These are phyloP conservation scores for Teratosphaeria nubilosa DNA, from an alignment of 2,329 filamentous ascomycete genomes.

Conservation along the genomic window DNA sequence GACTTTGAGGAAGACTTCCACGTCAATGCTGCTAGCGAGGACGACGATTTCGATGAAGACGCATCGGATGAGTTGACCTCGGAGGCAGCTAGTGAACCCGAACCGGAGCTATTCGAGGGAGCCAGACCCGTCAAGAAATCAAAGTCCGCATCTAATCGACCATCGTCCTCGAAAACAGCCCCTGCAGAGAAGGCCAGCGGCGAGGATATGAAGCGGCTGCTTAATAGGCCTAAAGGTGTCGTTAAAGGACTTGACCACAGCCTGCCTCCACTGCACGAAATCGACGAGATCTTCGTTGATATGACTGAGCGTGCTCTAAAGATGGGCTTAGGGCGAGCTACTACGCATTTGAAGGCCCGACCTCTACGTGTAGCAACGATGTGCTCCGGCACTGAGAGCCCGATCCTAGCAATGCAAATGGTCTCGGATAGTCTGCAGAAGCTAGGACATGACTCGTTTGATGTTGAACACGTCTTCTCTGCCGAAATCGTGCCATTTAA, in stretches of 20 bases:
- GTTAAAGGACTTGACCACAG: slow-evolving; percentile 17
- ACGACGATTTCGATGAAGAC: not conserved
- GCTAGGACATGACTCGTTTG: slow-evolving; percentile 4
- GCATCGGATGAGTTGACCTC: not conserved
- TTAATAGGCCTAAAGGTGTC: not conserved
- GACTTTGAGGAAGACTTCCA: not conserved
- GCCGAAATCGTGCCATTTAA: slow-evolving; percentile 38
- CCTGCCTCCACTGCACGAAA: slow-evolving; percentile 38
- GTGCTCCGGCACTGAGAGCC: slow-evolving; percentile 70
- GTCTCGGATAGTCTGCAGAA: slow-evolving; percentile 33
- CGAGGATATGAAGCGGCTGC: not conserved
- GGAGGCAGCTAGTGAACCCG: not conserved
- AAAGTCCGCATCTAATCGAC: not conserved
- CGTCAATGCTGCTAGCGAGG: not conserved
- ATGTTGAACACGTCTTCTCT: slow-evolving; percentile 33
- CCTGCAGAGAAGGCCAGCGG: not conserved
- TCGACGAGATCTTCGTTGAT: slow-evolving; percentile 41
- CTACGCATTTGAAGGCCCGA: slow-evolving; percentile 26
- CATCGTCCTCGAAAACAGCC: not conserved
- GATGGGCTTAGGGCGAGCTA: slow-evolving; percentile 26
- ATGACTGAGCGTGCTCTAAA: slow-evolving; percentile 32
- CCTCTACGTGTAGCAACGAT: slow-evolving; percentile 55
- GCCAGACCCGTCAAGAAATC: not conserved
- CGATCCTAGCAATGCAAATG: slow-evolving; percentile 54
- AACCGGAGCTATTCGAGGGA: not conserved